Evolutionary conservation across 495 filamentous ascomycete species (phyloP).

Genomic region (Chlorociboria aeruginascens): DNA sequence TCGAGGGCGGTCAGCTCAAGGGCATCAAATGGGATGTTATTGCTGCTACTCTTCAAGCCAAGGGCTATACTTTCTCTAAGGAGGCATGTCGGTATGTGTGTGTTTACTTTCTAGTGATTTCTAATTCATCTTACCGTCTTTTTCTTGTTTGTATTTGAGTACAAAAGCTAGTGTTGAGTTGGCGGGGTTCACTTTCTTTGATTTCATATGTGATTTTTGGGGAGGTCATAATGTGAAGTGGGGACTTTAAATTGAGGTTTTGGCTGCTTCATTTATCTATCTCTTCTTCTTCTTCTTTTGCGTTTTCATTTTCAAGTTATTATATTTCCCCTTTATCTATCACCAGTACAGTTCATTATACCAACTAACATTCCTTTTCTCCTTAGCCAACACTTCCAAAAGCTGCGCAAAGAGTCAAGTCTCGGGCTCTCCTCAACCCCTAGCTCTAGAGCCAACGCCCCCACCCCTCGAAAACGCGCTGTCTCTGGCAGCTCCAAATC

Average conservation of each 20-base stretch:
- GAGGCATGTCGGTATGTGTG: slow-evolving; percentile 28
- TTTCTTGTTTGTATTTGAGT: background rate
- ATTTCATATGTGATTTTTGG: too few species aligned
- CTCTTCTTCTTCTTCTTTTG: background rate
- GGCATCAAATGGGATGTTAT: slow-evolving; percentile 17
- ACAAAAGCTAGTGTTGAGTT: too few species aligned
- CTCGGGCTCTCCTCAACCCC: slow-evolving; percentile 2
- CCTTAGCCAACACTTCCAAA: slow-evolving; percentile 20
- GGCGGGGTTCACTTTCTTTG: too few species aligned
- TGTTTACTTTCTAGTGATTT: background rate
- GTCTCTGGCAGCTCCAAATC: background rate
- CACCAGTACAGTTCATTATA: background rate
- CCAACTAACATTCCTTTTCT: background rate
- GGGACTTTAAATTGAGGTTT: too few species aligned
- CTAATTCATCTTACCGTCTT: background rate
- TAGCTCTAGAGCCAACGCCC: background rate
- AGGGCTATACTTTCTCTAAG: slow-evolving; percentile 20
- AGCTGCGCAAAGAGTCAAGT: slow-evolving; percentile 22
- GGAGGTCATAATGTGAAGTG: too few species aligned
- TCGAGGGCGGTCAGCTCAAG: slow-evolving; percentile 9
- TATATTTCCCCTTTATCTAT: background rate
- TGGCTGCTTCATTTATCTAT: too few species aligned
- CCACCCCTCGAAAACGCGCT: background rate
- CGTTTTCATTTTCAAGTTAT: background rate
- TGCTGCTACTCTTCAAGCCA: slow-evolving; percentile 16